Evolutionary conservation across 1,139 yeast species (phyloP), one percentile per base, ranked within the genome.

Genomic region (Kurtzmaniella quercitrusa): DNA sequence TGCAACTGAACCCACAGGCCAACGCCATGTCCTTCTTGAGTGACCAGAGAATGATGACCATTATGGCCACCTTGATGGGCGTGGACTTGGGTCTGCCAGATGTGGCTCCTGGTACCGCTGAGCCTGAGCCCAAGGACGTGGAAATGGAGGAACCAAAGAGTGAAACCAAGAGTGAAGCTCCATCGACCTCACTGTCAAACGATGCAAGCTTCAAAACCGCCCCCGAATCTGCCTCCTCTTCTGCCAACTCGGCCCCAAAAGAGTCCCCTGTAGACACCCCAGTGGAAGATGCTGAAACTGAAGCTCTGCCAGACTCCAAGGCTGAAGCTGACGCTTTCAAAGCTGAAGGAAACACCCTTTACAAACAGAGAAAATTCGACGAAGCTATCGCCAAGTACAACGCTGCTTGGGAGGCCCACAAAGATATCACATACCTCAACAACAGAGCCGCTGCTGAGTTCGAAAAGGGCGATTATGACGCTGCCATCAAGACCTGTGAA

Each of bases 401-500:
- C 59, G 77, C 82, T 58, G 99, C 99, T 2, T 94, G 93, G 88
- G 85, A 83, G 39, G 64, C 82, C 27, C 70, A 75, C 68, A 77
- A 83, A 59, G 98, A 94, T 60, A 88, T 93, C 58, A 93, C 98
- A 1, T 94, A 86, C 65, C 75, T 94, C 62, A 94, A 93, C 73
- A 94, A 94, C 75, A 82, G 95, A 59, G 94, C 98, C 33, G 98
- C 99, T 44, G 98, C 98, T 24, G 96, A 93, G 66, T 93, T 69
- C 58, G 99, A 94, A 68, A 90, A 91, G 66, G 96, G 95, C 47
- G 97, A 90, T 58, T 88, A 79, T 57, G 95, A 89, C 46, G 68
- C 82, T 14, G 91, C 96, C 34, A 85, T 93, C 52, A 68, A 75
- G 46, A 88, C 98, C 5, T 85, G 97, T 66, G 70, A 80, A 53